Evolutionary conservation across 2,329 filamentous ascomycete genomes (phyloP).

Genomic region (Neofusicoccum cordaticola): DNA sequence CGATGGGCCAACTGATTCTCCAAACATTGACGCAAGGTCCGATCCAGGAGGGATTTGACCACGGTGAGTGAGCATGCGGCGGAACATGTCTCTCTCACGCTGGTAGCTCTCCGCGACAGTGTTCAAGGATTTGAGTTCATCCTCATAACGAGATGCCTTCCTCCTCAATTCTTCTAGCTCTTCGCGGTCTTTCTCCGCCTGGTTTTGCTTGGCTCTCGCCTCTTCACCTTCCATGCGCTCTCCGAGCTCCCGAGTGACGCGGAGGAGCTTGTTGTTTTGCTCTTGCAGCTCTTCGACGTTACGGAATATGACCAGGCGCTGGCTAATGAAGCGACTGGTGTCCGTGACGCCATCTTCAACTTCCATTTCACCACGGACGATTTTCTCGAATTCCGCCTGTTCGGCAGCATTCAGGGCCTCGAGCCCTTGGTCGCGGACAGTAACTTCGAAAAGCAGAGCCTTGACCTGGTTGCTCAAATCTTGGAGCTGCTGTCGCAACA

Average conservation of each 20-base stretch:
- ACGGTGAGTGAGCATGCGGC: conserved; percentile 82
- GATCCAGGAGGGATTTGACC: conserved; percentile 57
- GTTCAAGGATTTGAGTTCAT: conserved; percentile 79
- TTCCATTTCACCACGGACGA: conserved; percentile 70
- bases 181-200: conserved; percentile 58
- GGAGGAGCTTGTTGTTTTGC: conserved; percentile 81
- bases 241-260: conserved; percentile 78
- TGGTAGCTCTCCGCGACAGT: conserved; percentile 89
- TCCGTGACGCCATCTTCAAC: conserved; percentile 72
- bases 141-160: conserved; percentile 73
- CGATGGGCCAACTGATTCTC: conserved; percentile 65
- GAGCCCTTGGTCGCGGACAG: conserved; percentile 75
- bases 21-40: conserved; percentile 68
- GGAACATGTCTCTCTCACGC: conserved; percentile 96
- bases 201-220: conserved; percentile 59
- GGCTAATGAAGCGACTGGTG: conserved; percentile 84
- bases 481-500: conserved; percentile 80
- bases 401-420: conserved; percentile 70
- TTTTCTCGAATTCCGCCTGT: conserved; percentile 69
- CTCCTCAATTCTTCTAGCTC: conserved; percentile 72
- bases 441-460: conserved; percentile 81
- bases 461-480: conserved; percentile 90
- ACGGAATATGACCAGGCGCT: conserved; percentile 86
- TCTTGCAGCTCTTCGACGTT: conserved; percentile 79
- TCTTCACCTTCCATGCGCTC: conserved; percentile 91